These are phyloP conservation scores for Oemleria cerasiformis DNA, from an alignment of 306 rosid species.

Conservation along the genomic window DNA sequence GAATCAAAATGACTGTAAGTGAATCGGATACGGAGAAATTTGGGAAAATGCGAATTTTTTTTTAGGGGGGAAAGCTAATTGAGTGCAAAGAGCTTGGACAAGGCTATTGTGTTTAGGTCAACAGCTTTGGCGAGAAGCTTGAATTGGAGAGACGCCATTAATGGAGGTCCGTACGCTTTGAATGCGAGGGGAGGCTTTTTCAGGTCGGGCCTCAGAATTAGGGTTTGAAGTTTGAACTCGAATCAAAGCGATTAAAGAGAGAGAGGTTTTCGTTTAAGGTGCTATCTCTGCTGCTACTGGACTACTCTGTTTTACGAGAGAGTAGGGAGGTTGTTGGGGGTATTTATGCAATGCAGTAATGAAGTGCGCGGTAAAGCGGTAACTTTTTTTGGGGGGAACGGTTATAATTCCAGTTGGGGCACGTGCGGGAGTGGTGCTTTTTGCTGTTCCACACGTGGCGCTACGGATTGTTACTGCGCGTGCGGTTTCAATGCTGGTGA, in stretches of 20 bases:
- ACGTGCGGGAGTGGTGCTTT: conserved; percentile 10
- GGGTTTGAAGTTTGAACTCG: conserved; percentile 24
- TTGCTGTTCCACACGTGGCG: conserved; percentile 8
- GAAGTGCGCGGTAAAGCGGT: conserved; percentile 2
- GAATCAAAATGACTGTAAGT: not conserved
- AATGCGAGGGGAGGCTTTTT: conserved; percentile 26
- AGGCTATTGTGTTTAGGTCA: not conserved
- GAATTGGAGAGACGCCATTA: conserved; percentile 26
- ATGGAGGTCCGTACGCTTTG: conserved; percentile 14
- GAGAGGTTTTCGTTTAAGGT: not conserved
- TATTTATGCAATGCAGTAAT: conserved; percentile 48
- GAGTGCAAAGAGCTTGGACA: not conserved
- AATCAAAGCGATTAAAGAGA: not conserved
- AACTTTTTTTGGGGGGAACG: not conserved
- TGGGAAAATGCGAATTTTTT: not conserved
- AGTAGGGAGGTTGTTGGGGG: conserved; percentile 44
- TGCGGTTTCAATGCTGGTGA: conserved; percentile 10
- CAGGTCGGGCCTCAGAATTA: conserved; percentile 32
- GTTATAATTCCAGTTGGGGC: not conserved
- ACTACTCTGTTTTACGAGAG: not conserved
- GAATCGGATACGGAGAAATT: conserved; percentile 7
- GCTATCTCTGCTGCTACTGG: not conserved
- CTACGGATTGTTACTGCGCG: not conserved
- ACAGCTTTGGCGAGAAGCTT: not conserved
- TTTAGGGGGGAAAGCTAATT: not conserved